Evolutionary conservation across 2,329 filamentous ascomycete species (phyloP), one percentile per base, ranked within the genome.

Genomic region (Meredithiella fracta): DNA sequence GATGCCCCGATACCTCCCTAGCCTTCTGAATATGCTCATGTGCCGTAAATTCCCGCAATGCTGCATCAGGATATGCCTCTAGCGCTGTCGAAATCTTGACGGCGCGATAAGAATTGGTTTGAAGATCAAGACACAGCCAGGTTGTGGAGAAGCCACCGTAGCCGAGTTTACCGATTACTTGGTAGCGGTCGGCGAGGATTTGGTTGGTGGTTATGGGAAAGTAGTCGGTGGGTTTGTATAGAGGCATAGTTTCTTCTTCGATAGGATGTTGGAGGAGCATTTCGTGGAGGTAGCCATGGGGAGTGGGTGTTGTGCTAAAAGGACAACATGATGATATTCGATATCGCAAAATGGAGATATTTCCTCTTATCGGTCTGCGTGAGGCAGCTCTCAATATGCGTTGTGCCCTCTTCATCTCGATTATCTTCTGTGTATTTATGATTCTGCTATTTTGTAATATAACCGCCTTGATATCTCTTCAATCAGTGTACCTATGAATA

Each of bases 111-210:
- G 15, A 25, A 15, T 29, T 25, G 23, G 47, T 55, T 62, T 53
- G 7, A 5, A 61, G 50, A 52, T 65, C 64, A 6, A 60, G 61
- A 15, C 61, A 62, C 3, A 64, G 53, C 63, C 64, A 64, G 8
- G 60, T 61, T 0, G 63, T 65, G 1, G 64, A 65, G 3, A 59
- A 60, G 2, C 61, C 61, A 6, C 64, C 63, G 29, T 60, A 65
- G 0, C 64, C 64, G 15, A 65, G 58, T 52, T 65, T 65, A 2
- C 61, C 60, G 1, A 63, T 54, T 3, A 64, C 61, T 11, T 65
- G 58, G 20, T 65, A 65, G 1, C 60, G 58, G 2, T 58, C 59
- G 40, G 55, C 55, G 23, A 64, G 58, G 1, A 64, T 42, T 14
- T 64, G 55, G 1, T 62, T 64, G 25, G 63, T 61, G 1, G 53